Conservation (phyloP, 768 basidiomycete species). For the Tulasnella sp. region DNA sequence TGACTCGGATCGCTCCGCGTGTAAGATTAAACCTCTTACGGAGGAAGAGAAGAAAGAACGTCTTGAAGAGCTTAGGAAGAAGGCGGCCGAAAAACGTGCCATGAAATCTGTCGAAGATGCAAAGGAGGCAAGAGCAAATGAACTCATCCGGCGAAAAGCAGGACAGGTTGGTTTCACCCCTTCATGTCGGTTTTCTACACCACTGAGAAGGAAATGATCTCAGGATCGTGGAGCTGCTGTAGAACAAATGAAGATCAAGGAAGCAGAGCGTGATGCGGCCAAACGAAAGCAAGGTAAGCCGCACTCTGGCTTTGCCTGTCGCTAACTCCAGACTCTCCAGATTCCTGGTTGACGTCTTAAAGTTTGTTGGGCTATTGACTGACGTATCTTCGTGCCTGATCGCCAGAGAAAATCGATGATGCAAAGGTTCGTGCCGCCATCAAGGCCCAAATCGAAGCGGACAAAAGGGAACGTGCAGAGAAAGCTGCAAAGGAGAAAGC, state of each 20-base stretch:
- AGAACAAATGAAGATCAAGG: conserved; percentile 67
- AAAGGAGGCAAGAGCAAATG: conserved; percentile 59
- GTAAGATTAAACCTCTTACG: conserved; percentile 80
- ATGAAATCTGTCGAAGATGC: conserved; percentile 59
- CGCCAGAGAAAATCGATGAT: conserved; percentile 78
- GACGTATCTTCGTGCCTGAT: neutral
- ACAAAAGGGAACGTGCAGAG: conserved; percentile 79
- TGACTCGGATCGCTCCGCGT: neutral
- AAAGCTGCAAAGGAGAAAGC: conserved; percentile 87
- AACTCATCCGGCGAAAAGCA: conserved; percentile 70
- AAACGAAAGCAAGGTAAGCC: conserved; percentile 60
- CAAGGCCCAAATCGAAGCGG: conserved; percentile 89
- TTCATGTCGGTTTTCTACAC: neutral
- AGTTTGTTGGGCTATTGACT: neutral
- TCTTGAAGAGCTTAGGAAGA: conserved; percentile 62
- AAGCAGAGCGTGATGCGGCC: conserved; percentile 72
- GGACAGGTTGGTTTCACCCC: conserved; percentile 44
- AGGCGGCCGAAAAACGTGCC: conserved; percentile 70
- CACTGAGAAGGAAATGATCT: neutral
- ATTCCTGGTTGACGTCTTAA: neutral
- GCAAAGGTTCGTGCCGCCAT: conserved; percentile 73
- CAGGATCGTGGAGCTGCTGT: conserved; percentile 61
- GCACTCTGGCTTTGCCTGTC: neutral
- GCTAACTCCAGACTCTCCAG: neutral
- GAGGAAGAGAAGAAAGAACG: conserved; percentile 85